phyloP scores from a whole-genome alignment of 129 eudicot species.

The Helianthus tuberosus region DNA sequence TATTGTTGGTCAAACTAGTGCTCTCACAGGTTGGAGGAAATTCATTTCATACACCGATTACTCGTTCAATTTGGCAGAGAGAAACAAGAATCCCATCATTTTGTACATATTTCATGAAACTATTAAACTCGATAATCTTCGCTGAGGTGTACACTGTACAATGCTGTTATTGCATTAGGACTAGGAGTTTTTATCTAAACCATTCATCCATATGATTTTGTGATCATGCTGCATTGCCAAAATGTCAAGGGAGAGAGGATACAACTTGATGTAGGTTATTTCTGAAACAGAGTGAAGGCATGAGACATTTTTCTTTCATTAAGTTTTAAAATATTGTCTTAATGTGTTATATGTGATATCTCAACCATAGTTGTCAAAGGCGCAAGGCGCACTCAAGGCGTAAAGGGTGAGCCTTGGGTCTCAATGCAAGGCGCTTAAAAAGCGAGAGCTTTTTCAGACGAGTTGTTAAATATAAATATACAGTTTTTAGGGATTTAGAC shows the following conservation, averaged over 20 bases:
- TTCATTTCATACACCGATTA: constrained; percentile 1
- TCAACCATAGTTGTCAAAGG: not conserved
- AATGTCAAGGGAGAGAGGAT: not conserved
- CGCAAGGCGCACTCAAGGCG: too few species aligned
- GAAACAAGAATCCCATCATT: constrained; percentile 16
- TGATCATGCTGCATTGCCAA: constrained; percentile 12
- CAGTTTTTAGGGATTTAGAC: too few species aligned
- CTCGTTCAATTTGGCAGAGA: constrained; percentile 1
- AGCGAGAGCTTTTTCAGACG: too few species aligned
- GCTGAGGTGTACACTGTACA: constrained; percentile 32
- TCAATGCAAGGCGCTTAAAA: too few species aligned
- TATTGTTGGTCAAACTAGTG: constrained; percentile 5
- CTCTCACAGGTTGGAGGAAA: constrained; percentile 13
- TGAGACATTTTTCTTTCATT: constrained; percentile 1
- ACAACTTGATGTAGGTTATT: constrained; percentile 21
- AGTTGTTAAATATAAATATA: too few species aligned
- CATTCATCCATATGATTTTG: not conserved
- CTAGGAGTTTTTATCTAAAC: constrained; percentile 16
- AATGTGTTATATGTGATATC: not conserved
- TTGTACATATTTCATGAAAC: constrained; percentile 17
- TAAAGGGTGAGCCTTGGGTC: too few species aligned
- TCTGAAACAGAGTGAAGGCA: constrained; percentile 5
- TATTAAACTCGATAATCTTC: constrained; percentile 9
- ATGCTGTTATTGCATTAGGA: constrained; percentile 16
- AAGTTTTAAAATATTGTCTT: not conserved